phyloP scores from a whole-genome alignment of 2,329 filamentous ascomycete species.

The Coniochaeta sp. region DNA sequence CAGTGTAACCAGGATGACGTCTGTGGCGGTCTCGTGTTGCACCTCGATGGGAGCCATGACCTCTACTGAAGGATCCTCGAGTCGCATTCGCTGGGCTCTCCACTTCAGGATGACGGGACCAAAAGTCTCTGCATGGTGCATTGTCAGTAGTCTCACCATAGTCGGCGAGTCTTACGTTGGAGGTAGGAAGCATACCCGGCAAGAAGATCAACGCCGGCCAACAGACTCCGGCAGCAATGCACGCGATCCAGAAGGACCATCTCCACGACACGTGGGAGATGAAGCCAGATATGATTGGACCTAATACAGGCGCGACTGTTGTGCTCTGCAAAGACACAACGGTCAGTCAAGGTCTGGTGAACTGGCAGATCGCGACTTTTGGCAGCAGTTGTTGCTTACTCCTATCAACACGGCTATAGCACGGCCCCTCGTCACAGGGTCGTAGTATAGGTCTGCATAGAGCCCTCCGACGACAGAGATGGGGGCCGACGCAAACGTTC shows the following conservation, averaged over 20 bases:
- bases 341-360: neutral
- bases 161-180: neutral
- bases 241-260: neutral
- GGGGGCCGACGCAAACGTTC: neutral
- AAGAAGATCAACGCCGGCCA: neutral
- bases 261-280: neutral
- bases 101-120: neutral
- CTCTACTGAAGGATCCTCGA: neutral
- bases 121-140: neutral
- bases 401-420: neutral
- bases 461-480: neutral
- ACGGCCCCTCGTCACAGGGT: neutral
- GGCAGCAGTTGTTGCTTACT: neutral
- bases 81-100: neutral
- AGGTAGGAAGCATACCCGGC: neutral
- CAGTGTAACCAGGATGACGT: neutral
- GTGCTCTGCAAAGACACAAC: neutral
- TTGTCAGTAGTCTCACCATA: neutral
- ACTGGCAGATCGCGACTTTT: neutral
- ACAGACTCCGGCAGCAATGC: neutral
- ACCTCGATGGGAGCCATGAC: neutral
- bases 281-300: neutral
- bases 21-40: neutral
- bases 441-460: neutral
- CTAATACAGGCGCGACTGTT: neutral